Percentiles rank a stretch among this genome's conserved stretches.
These are phyloP conservation scores for Sugiyamaella pinicola DNA, from an alignment of 1,139 yeast genomes.

Conservation along the genomic window DNA sequence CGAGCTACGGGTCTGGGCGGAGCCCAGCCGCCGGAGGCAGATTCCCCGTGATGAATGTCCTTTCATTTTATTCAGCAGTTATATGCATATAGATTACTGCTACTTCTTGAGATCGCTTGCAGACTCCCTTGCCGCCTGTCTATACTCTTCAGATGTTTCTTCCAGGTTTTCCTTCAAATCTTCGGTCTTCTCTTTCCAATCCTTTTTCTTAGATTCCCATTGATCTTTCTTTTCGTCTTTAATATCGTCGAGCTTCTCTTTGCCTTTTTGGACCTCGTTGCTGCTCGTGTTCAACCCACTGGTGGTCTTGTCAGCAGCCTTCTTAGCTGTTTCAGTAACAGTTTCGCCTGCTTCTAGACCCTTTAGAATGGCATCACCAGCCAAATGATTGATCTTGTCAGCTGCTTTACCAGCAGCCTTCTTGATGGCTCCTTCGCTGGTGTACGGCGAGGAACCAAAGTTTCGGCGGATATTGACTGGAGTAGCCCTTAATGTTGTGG, in stretches of 20 bases:
- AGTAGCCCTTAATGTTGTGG: neutral
- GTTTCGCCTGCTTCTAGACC: constrained; percentile 29
- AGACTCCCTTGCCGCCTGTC: constrained; percentile 2
- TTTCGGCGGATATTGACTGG: neutral
- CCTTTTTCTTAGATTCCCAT: constrained; percentile 1
- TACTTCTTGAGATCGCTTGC: neutral
- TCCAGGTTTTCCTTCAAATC: neutral
- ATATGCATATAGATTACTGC: neutral
- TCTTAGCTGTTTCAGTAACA: constrained; percentile 23
- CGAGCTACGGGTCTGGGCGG: no score
- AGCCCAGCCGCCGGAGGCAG: no score
- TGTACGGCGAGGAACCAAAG: neutral
- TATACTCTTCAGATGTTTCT: neutral
- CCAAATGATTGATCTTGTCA: constrained; percentile 25
- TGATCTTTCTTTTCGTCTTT: constrained; percentile 5
- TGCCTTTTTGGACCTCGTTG: neutral
- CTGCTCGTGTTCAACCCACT: constrained; percentile 6
- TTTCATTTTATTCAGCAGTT: no score
- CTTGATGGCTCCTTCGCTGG: constrained; percentile 11
- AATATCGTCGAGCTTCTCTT: neutral
- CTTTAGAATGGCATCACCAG: constrained; percentile 28
- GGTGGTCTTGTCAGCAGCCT: constrained; percentile 11
- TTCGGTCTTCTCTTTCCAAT: neutral
- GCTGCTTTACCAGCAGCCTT: constrained; percentile 24
- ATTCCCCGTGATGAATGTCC: no score